phyloP scores from a whole-genome alignment of 495 filamentous ascomycete species.

The Penicillium odoratum region DNA sequence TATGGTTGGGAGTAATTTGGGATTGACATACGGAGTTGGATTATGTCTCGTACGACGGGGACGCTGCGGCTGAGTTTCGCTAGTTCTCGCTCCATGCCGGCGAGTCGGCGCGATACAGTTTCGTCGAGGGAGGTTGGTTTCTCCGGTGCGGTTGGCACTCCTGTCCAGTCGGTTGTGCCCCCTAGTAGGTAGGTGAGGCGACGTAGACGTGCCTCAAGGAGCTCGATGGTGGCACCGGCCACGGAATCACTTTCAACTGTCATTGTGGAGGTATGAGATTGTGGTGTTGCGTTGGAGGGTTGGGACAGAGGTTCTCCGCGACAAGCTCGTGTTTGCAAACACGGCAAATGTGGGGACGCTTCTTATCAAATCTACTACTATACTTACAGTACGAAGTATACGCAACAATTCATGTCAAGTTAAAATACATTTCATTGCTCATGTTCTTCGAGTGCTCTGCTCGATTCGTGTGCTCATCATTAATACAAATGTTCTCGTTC shows the following conservation, averaged over 20 bases:
- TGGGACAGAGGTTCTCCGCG: slow-evolving; percentile 2
- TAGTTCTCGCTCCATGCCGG: slow-evolving; percentile 62
- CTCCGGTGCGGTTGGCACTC: slow-evolving; percentile 39
- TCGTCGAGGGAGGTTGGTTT: slow-evolving; percentile 42
- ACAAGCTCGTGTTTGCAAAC: slow-evolving; percentile 29
- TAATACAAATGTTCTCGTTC: slow-evolving; percentile 10
- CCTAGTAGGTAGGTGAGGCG: slow-evolving; percentile 74
- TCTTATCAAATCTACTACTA: background rate
- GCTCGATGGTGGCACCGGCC: slow-evolving; percentile 61
- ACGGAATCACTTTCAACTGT: slow-evolving; percentile 38
- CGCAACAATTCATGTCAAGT: background rate
- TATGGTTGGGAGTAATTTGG: background rate
- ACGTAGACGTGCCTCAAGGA: slow-evolving; percentile 73
- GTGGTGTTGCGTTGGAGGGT: background rate
- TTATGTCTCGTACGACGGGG: slow-evolving; percentile 50
- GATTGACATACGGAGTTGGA: slow-evolving; percentile 43
- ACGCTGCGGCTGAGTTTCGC: slow-evolving; percentile 47
- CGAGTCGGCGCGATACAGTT: slow-evolving; percentile 55
- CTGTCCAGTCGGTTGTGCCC: slow-evolving; percentile 52
- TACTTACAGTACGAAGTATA: background rate
- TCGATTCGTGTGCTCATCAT: slow-evolving; percentile 22
- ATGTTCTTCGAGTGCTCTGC: background rate
- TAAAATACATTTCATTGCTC: slow-evolving; percentile 1
- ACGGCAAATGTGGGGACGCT: slow-evolving; percentile 27
- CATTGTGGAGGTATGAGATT: slow-evolving; percentile 24